Conservation (phyloP, 345 rosid genomes). For the Heritiera littoralis region DNA sequence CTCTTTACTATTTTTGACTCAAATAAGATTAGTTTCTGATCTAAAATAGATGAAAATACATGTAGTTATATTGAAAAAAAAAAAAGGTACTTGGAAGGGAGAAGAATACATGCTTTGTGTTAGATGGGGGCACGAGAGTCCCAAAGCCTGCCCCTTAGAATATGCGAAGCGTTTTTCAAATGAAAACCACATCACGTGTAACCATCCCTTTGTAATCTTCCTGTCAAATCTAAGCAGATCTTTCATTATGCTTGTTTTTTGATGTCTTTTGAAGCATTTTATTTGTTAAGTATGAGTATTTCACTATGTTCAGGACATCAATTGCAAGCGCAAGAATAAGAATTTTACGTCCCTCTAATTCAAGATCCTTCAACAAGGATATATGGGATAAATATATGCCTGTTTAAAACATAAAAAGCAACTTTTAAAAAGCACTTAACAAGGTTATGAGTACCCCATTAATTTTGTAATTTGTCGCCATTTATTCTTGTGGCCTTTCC, state of each 20-base stretch:
- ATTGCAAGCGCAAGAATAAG: not conserved
- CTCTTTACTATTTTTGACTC: too few relatives aligned
- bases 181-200: not conserved
- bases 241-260: not conserved
- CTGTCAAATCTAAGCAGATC: constrained; percentile 4
- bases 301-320: not conserved
- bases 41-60: too few relatives aligned
- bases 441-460: not conserved
- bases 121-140: not conserved
- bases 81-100: not conserved
- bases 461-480: not conserved
- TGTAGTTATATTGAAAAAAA: too few relatives aligned
- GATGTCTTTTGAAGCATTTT: not conserved
- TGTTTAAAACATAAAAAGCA: not conserved
- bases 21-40: too few relatives aligned
- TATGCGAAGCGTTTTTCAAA: not conserved
- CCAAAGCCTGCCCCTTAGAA: not conserved
- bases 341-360: not conserved
- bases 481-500: not conserved
- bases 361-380: not conserved
- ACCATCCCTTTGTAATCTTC: not conserved
- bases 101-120: not conserved
- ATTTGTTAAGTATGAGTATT: too few relatives aligned
- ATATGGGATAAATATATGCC: constrained; percentile 1
- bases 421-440: not conserved